Percentiles rank a stretch among this genome's conserved stretches.
phyloP scores from a whole-genome alignment of 495 filamentous ascomycete genomes.

The Poronia punctata region DNA sequence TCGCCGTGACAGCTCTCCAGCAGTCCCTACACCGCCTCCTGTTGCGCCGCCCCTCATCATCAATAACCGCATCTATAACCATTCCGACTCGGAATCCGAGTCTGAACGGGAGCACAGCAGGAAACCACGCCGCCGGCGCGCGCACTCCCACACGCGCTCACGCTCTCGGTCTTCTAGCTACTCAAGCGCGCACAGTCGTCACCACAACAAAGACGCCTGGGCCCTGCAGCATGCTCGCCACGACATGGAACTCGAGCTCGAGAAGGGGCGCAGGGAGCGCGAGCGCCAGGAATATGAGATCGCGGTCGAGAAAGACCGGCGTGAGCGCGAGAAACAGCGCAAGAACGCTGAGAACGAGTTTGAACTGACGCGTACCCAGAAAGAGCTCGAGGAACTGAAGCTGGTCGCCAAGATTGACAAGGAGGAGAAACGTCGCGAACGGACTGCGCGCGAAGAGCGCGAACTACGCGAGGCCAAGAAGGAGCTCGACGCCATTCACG shows the following conservation, averaged over 20 bases:
- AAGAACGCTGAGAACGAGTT: constrained; percentile 23
- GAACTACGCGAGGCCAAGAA: constrained; percentile 36
- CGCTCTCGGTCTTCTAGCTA: constrained; percentile 18
- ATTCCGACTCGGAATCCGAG: constrained; percentile 34
- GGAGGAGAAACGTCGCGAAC: constrained; percentile 40
- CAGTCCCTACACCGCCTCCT: constrained; percentile 11
- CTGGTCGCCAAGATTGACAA: constrained; percentile 26
- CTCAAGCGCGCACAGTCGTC: constrained; percentile 10
- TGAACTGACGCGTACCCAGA: constrained; percentile 25
- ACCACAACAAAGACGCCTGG: not conserved
- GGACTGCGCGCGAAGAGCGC: constrained; percentile 33
- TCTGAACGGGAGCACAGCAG: constrained; percentile 19
- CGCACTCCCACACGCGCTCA: constrained; percentile 18
- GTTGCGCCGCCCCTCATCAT: constrained; percentile 40
- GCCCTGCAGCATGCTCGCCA: constrained; percentile 14
- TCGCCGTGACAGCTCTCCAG: constrained; percentile 29
- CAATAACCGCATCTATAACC: constrained; percentile 41
- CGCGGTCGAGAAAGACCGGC: constrained; percentile 17
- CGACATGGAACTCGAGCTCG: constrained; percentile 19
- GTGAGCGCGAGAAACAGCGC: constrained; percentile 14
- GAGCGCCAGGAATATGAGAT: constrained; percentile 20
- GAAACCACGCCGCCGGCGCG: constrained; percentile 16
- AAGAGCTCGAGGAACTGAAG: constrained; percentile 27
- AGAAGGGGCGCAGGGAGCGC: constrained; percentile 9
- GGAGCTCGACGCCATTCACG: constrained; percentile 38